Evolutionary conservation across 345 rosid genomes (phyloP), one percentile per base, ranked within the genome.

Genomic region (Noccaea bulbosa): DNA sequence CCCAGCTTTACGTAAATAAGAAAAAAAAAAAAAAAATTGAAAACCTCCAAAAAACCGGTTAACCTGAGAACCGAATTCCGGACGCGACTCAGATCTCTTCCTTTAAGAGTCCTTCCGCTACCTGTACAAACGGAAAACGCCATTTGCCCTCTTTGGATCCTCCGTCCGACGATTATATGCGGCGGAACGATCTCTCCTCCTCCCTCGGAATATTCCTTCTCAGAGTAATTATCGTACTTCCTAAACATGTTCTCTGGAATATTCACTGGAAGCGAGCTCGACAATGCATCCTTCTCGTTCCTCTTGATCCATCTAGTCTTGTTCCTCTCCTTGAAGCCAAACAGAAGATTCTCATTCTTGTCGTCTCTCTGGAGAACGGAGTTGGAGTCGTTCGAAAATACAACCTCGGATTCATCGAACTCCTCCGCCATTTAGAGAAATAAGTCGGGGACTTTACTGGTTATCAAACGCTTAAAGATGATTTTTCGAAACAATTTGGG

Each of bases 331-430:
- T 45, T 3, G 10, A 40, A 8, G 20, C 40, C 55, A 0, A 64
- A 67, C 11, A 27, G 0, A 55, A 1, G 33, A 46, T 64, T 64
- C 15, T 15, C 53, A 11, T 17, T 41, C 7, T 39, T 11, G 1
- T 38, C 2, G n/a, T 20, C 72, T 15, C 8, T 3, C 14, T 20
- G 40, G 33, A 24, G 9, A 9, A 33, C 11, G 5, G 67, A 54
- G 63, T n/a, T 40, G 11, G 2, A 65, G 63, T 72, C 66, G 37
- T 79, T 75, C 46, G 76, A 54, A 74, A 84, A 80, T 8, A 79
- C 17, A 17, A 84, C 62, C 14, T 83, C 87, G 20, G 87, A 79
- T 64, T 83, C 87, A 60, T 81, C 83, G 73, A 79, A 79, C 41
- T 80, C 83, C 39, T 70, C 79, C 10, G 81, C 82, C 53, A 66